phyloP scores from a whole-genome alignment of 139 green algal genomes.

The Chlamydomonas incerta region DNA sequence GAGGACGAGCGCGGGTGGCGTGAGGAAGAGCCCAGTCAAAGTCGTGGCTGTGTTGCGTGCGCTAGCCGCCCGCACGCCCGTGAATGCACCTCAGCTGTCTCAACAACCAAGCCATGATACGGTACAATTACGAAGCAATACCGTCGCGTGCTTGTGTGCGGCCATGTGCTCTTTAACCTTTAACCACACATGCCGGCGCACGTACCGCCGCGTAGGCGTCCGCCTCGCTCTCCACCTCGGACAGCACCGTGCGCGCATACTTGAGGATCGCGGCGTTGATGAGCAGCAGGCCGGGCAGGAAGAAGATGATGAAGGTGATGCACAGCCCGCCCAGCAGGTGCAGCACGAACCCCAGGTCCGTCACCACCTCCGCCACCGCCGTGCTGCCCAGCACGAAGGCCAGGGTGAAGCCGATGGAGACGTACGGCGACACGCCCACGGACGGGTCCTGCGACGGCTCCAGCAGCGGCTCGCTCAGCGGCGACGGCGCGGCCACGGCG shows the following conservation, averaged over 20 bases:
- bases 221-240: neutral
- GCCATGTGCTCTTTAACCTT: too few species aligned
- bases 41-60: too few species aligned
- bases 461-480: neutral
- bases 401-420: conserved; percentile 29
- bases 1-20: too few species aligned
- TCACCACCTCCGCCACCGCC: conserved; percentile 58
- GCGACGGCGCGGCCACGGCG: too few species aligned
- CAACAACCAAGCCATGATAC: too few species aligned
- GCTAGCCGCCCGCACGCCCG: too few species aligned
- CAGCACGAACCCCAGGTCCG: conserved; percentile 73
- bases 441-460: neutral
- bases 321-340: conserved; percentile 73
- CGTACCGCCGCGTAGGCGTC: neutral
- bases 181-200: too few species aligned
- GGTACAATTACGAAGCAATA: too few species aligned
- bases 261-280: conserved; percentile 40
- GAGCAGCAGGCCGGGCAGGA: conserved; percentile 66
- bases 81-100: too few species aligned
- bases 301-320: conserved; percentile 76
- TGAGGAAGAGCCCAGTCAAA: too few species aligned
- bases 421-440: neutral
- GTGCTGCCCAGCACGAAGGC: conserved; percentile 46
- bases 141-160: too few species aligned
- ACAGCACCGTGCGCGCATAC: neutral